These are phyloP conservation scores for Neurospora terricola DNA, from an alignment of 495 filamentous ascomycete species.

Conservation along the genomic window DNA sequence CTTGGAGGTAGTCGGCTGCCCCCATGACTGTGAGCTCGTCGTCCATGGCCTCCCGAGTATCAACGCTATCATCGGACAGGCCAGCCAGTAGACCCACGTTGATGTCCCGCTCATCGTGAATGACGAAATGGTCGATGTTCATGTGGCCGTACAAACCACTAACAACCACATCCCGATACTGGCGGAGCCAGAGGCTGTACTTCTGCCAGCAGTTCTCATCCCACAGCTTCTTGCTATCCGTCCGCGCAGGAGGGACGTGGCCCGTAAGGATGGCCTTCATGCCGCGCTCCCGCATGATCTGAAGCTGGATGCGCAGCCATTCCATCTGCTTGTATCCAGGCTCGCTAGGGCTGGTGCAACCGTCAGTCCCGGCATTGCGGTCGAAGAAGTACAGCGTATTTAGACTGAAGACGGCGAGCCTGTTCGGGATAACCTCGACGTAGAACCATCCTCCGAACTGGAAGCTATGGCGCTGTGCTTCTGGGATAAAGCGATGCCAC, in stretches of 20 bases:
- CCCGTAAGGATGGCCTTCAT: constrained; percentile 95
- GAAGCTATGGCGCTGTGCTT: constrained; percentile 86
- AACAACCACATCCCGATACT: constrained; percentile 84
- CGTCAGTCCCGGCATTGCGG: constrained; percentile 85
- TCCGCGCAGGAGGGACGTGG: constrained; percentile 85
- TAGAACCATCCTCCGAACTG: constrained; percentile 90
- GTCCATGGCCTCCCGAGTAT: constrained; percentile 28
- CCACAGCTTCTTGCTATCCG: constrained; percentile 75
- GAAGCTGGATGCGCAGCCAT: constrained; percentile 87
- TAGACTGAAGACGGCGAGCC: constrained; percentile 83
- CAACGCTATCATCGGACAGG: constrained; percentile 21
- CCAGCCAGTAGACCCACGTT: constrained; percentile 42
- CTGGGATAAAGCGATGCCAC: constrained; percentile 83
- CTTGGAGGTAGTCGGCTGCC: constrained; percentile 66
- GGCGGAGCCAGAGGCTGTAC: constrained; percentile 80
- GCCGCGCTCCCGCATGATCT: constrained; percentile 66
- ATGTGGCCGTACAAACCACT: constrained; percentile 83
- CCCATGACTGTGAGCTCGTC: constrained; percentile 53
- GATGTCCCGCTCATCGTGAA: constrained; percentile 78
- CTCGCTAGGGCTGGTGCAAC: constrained; percentile 64
- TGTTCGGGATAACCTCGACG: constrained; percentile 78
- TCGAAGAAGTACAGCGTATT: constrained; percentile 97
- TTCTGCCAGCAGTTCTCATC: constrained; percentile 96
- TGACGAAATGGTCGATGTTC: constrained; percentile 96
- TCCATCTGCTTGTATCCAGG: constrained; percentile 93